Conservation (phyloP, 148 eudicot genomes). For the Mesembryanthemum crystallinum region DNA sequence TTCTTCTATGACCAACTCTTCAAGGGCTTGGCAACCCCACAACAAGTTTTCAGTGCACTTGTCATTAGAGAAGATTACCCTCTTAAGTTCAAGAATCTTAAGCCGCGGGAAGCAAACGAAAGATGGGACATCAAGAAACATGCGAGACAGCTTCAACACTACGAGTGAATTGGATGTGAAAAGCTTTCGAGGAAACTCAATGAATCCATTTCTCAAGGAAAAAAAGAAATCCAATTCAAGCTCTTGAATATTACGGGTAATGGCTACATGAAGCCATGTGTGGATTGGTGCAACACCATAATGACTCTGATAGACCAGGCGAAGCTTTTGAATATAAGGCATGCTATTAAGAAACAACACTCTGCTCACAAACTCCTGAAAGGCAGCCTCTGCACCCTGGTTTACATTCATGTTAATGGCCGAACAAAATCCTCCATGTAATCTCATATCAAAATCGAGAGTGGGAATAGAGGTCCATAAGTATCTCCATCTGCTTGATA, state of each 20-base stretch:
- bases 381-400: conserved; percentile 14
- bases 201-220: not conserved
- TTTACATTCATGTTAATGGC: conserved; percentile 9
- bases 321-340: conserved; percentile 18
- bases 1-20: conserved; percentile 31
- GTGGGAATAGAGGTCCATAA: conserved; percentile 25
- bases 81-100: conserved; percentile 29
- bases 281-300: conserved; percentile 12
- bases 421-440: not conserved
- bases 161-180: conserved; percentile 14
- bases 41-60: conserved; percentile 23
- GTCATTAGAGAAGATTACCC: conserved; percentile 10
- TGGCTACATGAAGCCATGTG: conserved; percentile 25
- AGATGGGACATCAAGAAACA: conserved; percentile 27
- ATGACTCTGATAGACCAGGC: conserved; percentile 25
- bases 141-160: conserved; percentile 25
- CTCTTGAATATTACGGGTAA: conserved; percentile 21
- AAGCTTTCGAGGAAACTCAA: conserved; percentile 15
- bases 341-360: conserved; percentile 24
- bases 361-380: conserved; percentile 29
- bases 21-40: conserved; percentile 26
- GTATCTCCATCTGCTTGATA: conserved; percentile 27
- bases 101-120: conserved; percentile 25
- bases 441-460: conserved; percentile 22
- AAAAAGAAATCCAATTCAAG: conserved; percentile 28